phyloP scores from a whole-genome alignment of 169 alveolate genomes.

The Cytauxzoon felis region DNA sequence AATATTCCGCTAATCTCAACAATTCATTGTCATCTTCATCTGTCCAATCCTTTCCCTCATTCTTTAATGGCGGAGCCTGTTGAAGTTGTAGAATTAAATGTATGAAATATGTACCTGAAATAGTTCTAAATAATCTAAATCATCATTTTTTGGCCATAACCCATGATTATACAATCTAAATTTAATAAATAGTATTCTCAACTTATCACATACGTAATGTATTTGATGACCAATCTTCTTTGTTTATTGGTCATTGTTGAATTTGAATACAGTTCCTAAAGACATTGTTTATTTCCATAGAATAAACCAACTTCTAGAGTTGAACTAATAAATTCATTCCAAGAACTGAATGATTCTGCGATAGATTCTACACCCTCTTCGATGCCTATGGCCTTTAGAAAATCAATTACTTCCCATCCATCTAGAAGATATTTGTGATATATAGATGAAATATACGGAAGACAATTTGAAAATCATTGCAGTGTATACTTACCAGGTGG shows the following conservation, averaged over 20 bases:
- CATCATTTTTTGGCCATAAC: conserved; percentile 76
- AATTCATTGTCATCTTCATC: conserved; percentile 72
- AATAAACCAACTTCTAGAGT: conserved; percentile 58
- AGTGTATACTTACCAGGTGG: conserved; percentile 61
- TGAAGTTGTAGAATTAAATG: background rate
- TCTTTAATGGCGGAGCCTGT: conserved; percentile 74
- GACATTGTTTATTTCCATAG: background rate
- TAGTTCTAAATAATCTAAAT: conserved; percentile 70
- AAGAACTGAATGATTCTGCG: conserved; percentile 69
- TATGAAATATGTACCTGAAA: conserved; percentile 56
- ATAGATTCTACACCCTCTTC: conserved; percentile 79
- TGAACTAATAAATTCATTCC: conserved; percentile 73
- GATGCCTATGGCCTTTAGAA: conserved; percentile 69
- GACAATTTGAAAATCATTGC: background rate
- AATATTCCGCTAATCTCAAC: conserved; percentile 69
- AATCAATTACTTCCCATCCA: conserved; percentile 77
- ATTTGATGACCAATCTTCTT: conserved; percentile 69
- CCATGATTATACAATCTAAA: conserved; percentile 77
- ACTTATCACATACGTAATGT: conserved; percentile 63
- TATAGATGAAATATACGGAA: too few relatives aligned
- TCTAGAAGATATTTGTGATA: too few relatives aligned
- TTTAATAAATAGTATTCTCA: background rate
- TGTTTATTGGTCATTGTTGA: conserved; percentile 77
- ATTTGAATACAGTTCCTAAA: conserved; percentile 66
- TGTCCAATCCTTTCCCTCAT: conserved; percentile 80